Evolutionary conservation across 1,139 yeast species (phyloP).

Genomic region (Blastobotrys malaysiensis): DNA sequence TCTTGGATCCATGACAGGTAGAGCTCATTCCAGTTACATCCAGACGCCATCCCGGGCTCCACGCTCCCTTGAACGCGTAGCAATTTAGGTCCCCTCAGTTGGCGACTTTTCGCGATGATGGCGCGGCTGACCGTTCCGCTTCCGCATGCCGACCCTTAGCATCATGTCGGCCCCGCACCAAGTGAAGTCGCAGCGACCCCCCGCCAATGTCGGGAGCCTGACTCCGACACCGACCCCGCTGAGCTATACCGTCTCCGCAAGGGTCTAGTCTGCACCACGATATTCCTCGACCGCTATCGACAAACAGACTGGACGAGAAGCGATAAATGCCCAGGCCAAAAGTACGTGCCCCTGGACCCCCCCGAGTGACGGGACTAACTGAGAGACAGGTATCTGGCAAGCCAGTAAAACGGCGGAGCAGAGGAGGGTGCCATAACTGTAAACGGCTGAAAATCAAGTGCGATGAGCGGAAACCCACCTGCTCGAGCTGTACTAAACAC

Average conservation of each 20-base stretch:
- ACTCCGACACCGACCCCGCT: no score
- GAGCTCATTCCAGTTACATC: conserved; percentile 33
- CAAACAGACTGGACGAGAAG: neutral
- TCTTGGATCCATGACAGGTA: conserved; percentile 51
- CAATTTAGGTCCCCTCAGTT: neutral
- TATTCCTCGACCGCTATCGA: no score
- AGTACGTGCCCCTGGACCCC: neutral
- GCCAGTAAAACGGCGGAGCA: conserved; percentile 25
- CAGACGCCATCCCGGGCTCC: neutral
- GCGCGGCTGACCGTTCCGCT: neutral
- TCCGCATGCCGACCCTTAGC: no score
- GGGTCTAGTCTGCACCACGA: no score
- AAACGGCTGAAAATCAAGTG: conserved; percentile 39
- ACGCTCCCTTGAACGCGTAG: neutral
- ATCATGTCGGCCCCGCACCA: neutral
- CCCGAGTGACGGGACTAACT: neutral
- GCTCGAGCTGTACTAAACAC: conserved; percentile 52
- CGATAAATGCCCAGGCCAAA: neutral
- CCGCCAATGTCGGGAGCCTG: neutral
- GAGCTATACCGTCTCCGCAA: no score
- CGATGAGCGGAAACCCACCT: conserved; percentile 63
- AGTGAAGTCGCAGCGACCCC: neutral
- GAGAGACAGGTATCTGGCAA: conserved; percentile 16
- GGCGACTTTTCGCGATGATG: neutral
- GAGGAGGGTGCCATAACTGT: conserved; percentile 33